A percentile compares a stretch with the other conserved stretches of the same genome.
Conservation (phyloP, 1,284 basidiomycete species). For the Cystobasidiaceae sp. region DNA sequence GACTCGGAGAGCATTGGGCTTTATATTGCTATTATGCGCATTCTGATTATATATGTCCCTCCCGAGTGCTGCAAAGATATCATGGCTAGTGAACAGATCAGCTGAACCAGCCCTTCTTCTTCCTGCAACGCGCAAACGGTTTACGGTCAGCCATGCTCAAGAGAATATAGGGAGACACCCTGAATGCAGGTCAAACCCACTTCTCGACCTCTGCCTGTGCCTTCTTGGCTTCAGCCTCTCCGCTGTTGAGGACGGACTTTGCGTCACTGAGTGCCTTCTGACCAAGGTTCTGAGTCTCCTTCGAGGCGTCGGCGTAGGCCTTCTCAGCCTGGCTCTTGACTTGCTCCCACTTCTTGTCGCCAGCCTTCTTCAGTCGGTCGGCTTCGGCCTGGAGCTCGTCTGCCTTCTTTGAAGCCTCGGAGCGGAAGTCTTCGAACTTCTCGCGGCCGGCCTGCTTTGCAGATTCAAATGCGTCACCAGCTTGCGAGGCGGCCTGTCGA, state of each 20-base stretch:
- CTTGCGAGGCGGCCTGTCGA: slow-evolving; percentile 12
- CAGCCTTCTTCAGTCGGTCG: slow-evolving; percentile 26
- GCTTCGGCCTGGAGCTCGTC: slow-evolving; percentile 18
- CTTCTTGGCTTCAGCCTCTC: slow-evolving; percentile 20
- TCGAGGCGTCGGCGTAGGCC: slow-evolving; percentile 7
- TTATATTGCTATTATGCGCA: too few relatives aligned
- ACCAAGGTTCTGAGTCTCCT: slow-evolving; percentile 17
- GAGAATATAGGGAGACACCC: too few relatives aligned
- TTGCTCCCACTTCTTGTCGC: slow-evolving; percentile 21
- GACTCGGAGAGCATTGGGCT: too few relatives aligned
- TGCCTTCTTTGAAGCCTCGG: slow-evolving; percentile 24
- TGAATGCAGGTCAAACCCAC: too few relatives aligned
- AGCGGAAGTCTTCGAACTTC: slow-evolving; percentile 17
- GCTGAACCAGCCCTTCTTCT: slow-evolving; percentile 31
- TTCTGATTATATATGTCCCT: too few relatives aligned
- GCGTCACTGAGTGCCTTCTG: slow-evolving; percentile 21
- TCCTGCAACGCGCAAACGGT: neutral
- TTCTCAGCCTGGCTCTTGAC: slow-evolving; percentile 12
- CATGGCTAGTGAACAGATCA: neutral
- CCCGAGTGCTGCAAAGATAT: too few relatives aligned
- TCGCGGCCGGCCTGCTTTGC: slow-evolving; percentile 23
- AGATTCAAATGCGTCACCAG: slow-evolving; percentile 20
- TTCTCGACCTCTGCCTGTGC: slow-evolving; percentile 8
- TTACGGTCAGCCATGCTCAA: neutral
- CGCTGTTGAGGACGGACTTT: slow-evolving; percentile 8